Evolutionary conservation across 1,139 yeast species (phyloP).

Genomic region (Zygoascus hellenicus): DNA sequence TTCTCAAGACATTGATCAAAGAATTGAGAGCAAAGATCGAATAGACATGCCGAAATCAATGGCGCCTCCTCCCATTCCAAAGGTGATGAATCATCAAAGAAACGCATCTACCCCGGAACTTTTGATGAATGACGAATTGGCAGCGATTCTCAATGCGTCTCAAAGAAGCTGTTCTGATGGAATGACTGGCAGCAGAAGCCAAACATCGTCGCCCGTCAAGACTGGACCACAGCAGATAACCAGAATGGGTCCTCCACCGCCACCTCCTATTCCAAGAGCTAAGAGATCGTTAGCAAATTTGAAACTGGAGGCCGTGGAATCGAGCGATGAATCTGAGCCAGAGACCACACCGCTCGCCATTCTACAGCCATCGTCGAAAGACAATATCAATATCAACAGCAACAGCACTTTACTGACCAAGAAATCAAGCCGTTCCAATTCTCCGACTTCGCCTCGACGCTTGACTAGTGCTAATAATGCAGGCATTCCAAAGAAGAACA

Average conservation of each 20-base stretch:
- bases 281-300: slow-evolving; percentile 3
- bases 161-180: slow-evolving; percentile 5
- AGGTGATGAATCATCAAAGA: slow-evolving; percentile 1
- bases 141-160: neutral
- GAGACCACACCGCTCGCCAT: slow-evolving; percentile 10
- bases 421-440: slow-evolving; percentile 7
- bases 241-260: slow-evolving; percentile 12
- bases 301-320: neutral
- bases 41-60: neutral
- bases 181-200: neutral
- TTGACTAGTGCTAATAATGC: slow-evolving; percentile 20
- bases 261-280: slow-evolving; percentile 17
- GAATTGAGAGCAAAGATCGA: neutral
- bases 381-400: slow-evolving; percentile 6
- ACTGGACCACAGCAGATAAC: neutral
- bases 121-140: neutral
- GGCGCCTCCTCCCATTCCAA: slow-evolving; percentile 8
- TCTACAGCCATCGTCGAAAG: slow-evolving; percentile 15
- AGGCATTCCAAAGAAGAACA: slow-evolving; percentile 10
- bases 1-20: slow-evolving; percentile 8
- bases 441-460: slow-evolving; percentile 16
- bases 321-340: neutral
- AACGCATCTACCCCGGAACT: slow-evolving; percentile 18
- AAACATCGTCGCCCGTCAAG: slow-evolving; percentile 1
- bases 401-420: neutral